Conservation (phyloP, 257 asterid species). For the Solanum tarapatanum region DNA sequence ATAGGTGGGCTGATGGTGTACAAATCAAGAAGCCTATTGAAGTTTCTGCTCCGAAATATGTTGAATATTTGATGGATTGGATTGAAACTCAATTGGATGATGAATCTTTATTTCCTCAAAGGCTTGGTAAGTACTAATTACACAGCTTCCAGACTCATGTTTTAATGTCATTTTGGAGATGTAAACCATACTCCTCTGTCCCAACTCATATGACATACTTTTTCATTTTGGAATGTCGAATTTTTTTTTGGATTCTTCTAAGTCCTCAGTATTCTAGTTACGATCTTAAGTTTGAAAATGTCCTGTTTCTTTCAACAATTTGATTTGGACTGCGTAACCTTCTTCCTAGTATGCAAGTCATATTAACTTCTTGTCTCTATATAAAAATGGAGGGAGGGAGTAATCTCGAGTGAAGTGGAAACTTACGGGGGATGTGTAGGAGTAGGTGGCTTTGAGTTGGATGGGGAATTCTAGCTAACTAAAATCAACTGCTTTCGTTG, state of each 20-base stretch:
- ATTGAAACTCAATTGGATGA: slow-evolving; percentile 26
- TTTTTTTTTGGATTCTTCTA: neutral
- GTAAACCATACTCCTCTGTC: neutral
- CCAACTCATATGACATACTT: neutral
- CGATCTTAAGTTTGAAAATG: neutral
- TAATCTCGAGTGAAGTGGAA: neutral
- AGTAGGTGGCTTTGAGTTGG: neutral
- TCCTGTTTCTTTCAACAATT: neutral
- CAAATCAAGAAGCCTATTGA: slow-evolving; percentile 69
- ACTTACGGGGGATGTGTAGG: neutral
- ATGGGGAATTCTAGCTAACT: neutral
- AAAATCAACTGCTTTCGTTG: neutral
- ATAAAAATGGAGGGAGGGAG: neutral
- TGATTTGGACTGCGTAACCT: neutral
- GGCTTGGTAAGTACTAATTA: slow-evolving; percentile 36
- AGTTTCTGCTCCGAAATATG: slow-evolving; percentile 34
- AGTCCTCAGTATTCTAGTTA: neutral
- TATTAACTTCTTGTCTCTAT: neutral
- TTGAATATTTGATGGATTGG: slow-evolving; percentile 96
- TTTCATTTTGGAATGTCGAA: neutral
- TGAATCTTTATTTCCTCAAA: slow-evolving; percentile 28
- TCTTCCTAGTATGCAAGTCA: neutral
- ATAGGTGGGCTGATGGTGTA: slow-evolving; percentile 94
- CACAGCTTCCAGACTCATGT: neutral
- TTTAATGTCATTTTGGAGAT: neutral